Evolutionary conservation across 257 asterid genomes (phyloP).

Genomic region (Leonotis leonurus): DNA sequence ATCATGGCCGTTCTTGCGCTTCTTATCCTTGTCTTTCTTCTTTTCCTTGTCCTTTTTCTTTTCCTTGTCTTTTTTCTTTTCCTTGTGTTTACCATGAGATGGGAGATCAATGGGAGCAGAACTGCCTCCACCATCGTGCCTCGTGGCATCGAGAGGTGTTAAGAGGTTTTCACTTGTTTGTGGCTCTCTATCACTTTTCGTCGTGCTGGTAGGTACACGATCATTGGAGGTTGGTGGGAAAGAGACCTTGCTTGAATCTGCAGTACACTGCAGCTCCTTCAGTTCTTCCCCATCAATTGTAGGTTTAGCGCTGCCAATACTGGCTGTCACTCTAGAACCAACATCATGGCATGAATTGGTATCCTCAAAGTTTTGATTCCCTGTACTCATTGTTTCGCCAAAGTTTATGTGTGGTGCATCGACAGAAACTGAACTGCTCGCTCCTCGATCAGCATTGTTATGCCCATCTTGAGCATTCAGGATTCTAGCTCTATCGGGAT

Average conservation of each 20-base stretch:
- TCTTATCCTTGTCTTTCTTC: conserved; percentile 47
- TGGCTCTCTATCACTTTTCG: conserved; percentile 27
- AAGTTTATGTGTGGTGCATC: conserved; percentile 63
- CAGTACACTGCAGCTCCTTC: conserved; percentile 85
- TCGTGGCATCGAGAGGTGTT: conserved; percentile 20
- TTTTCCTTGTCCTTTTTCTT: conserved; percentile 38
- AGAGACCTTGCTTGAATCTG: conserved; percentile 79
- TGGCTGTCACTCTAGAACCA: conserved; percentile 88
- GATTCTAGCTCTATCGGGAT: conserved; percentile 27
- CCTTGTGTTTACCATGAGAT: conserved; percentile 23
- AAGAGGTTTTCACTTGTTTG: conserved; percentile 30
- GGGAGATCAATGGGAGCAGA: conserved; percentile 15
- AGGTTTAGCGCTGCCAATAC: conserved; percentile 84
- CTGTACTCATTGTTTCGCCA: conserved; percentile 45
- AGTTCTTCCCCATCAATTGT: conserved; percentile 53
- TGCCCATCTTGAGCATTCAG: conserved; percentile 38
- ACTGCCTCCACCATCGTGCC: conserved; percentile 14
- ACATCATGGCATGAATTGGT: conserved; percentile 82
- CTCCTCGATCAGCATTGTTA: conserved; percentile 60
- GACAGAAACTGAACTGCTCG: conserved; percentile 81
- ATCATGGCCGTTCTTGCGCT: conserved; percentile 37
- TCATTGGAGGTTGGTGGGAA: conserved; percentile 27
- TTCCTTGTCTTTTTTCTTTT: conserved; percentile 28
- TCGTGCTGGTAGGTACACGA: conserved; percentile 21
- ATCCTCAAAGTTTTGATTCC: conserved; percentile 70